These are phyloP conservation scores for Sporothrix phasma DNA, from an alignment of 2,329 filamentous ascomycete genomes.

Conservation along the genomic window DNA sequence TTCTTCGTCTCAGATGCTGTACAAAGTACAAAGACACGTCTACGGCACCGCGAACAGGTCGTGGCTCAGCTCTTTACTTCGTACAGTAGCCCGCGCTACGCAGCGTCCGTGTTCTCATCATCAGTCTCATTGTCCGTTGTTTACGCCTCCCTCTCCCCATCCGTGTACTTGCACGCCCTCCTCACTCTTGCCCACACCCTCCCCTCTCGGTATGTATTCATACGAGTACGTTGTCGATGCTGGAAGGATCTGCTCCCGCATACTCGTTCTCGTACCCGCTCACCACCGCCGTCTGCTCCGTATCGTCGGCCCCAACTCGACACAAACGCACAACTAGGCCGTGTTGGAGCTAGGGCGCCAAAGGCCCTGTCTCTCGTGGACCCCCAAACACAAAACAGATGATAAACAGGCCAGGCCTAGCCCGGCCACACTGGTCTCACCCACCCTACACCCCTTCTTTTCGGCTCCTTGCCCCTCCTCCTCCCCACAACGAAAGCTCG, in stretches of 20 bases:
- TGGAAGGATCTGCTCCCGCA: constrained; percentile 2
- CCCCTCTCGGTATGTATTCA: neutral
- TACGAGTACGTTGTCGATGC: neutral
- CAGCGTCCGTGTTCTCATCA: too few relatives aligned
- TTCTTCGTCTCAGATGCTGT: neutral
- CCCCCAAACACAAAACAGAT: constrained; percentile 7
- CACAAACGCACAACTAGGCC: neutral
- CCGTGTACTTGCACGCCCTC: neutral
- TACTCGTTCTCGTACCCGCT: constrained; percentile 2
- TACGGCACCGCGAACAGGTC: constrained; percentile 7
- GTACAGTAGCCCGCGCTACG: neutral
- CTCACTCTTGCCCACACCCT: neutral
- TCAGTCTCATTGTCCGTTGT: neutral
- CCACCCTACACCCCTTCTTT: constrained; percentile 3
- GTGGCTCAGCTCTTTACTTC: constrained; percentile 1
- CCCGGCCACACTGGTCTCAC: neutral
- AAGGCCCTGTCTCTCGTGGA: neutral
- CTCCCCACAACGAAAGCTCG: constrained; percentile 12
- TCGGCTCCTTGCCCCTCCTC: constrained; percentile 2
- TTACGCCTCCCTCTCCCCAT: neutral
- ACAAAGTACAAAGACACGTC: too few relatives aligned
- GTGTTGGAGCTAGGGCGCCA: neutral
- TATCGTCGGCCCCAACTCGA: neutral
- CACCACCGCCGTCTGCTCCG: too few relatives aligned
- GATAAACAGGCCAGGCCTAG: neutral